Percentiles rank a stretch among this genome's conserved stretches.
phyloP scores from a whole-genome alignment of 2,329 filamentous ascomycete species.

The Curvularia spicifera region DNA sequence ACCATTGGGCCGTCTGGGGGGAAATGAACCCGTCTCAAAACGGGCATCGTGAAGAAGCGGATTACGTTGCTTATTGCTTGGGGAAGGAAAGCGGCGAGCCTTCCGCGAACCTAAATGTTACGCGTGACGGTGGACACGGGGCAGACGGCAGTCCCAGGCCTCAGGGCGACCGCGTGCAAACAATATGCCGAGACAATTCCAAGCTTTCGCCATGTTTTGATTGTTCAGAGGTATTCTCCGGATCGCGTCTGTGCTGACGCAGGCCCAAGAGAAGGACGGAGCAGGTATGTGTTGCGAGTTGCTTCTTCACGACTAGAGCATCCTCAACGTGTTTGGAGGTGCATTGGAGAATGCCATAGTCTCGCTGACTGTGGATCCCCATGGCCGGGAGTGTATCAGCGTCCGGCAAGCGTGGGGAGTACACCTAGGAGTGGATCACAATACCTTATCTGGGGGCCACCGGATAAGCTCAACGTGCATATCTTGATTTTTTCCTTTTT shows the following conservation, averaged over 20 bases:
- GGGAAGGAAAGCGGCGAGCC: neutral
- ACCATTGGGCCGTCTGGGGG: neutral
- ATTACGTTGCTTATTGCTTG: conserved; percentile 2
- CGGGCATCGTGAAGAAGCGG: conserved; percentile 2
- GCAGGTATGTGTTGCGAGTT: neutral
- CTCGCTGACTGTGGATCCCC: neutral
- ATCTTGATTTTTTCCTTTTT: conserved; percentile 1
- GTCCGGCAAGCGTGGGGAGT: conserved; percentile 5
- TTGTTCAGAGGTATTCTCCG: conserved; percentile 8
- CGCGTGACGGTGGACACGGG: conserved; percentile 5
- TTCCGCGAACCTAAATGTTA: neutral
- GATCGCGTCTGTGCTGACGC: neutral
- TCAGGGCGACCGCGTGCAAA: neutral
- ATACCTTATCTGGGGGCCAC: conserved; percentile 8
- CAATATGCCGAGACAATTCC: conserved; percentile 6
- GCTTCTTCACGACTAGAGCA: neutral
- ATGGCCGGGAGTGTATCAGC: neutral
- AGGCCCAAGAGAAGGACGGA: neutral
- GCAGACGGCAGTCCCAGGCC: neutral
- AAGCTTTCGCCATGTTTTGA: neutral
- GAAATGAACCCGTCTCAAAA: neutral
- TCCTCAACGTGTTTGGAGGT: neutral
- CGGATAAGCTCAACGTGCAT: conserved; percentile 1
- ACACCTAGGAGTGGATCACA: neutral
- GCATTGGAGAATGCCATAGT: neutral